Conservation (phyloP, 331 rosid genomes). For the Rosa hybrid region DNA sequence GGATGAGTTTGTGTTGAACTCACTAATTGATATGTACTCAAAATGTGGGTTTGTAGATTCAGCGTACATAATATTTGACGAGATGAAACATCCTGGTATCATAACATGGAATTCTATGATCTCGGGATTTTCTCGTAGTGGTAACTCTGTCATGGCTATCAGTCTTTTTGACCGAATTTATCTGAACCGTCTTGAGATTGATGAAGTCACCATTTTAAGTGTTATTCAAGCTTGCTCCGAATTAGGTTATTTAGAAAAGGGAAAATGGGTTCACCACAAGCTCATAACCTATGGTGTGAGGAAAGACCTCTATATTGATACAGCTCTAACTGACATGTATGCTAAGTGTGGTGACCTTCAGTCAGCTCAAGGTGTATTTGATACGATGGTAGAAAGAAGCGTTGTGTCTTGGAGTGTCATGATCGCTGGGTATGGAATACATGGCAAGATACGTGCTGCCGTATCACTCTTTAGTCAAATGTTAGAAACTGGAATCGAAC, state of each 20-base stretch:
- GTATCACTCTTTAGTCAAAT: conserved; percentile 56
- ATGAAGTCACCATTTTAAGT: conserved; percentile 70
- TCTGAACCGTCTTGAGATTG: conserved; percentile 45
- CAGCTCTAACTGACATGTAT: conserved; percentile 82
- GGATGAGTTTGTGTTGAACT: conserved; percentile 70
- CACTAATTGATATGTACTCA: conserved; percentile 85
- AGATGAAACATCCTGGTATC: conserved; percentile 42
- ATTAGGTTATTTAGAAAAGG: conserved; percentile 76
- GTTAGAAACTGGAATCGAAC: conserved; percentile 59
- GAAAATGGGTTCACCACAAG: conserved; percentile 94
- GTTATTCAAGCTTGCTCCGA: conserved; percentile 89
- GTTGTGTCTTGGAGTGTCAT: conserved; percentile 88
- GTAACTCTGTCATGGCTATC: conserved; percentile 68
- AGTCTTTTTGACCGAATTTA: conserved; percentile 68
- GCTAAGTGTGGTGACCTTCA: conserved; percentile 84
- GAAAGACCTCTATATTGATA: conserved; percentile 54
- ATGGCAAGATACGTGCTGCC: conserved; percentile 64
- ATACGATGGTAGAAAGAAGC: conserved; percentile 62
- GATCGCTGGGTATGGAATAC: conserved; percentile 83
- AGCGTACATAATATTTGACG: conserved; percentile 59
- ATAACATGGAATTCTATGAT: conserved; percentile 90
- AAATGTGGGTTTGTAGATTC: conserved; percentile 70
- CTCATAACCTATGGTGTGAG: conserved; percentile 51
- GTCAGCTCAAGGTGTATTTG: conserved; percentile 56
- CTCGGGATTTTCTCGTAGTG: conserved; percentile 75